Percentiles rank a stretch among this genome's conserved stretches.
Conservation (phyloP, 2,329 filamentous ascomycete species). For the Xylaria digitata region DNA sequence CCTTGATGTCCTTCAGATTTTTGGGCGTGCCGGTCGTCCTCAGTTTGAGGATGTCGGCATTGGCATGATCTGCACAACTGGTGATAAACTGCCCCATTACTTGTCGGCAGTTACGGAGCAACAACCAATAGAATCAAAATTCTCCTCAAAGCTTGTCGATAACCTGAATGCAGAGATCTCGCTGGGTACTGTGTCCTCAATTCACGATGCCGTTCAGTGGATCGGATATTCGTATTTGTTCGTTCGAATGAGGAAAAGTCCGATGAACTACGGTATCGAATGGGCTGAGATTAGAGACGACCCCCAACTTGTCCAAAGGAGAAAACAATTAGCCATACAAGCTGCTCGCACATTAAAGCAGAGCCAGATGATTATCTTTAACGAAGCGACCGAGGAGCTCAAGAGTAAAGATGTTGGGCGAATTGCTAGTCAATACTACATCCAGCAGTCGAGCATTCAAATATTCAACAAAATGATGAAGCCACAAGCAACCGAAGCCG, state of each 20-base stretch:
- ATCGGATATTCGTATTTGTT: slow-evolving; percentile 98
- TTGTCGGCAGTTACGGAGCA: slow-evolving; percentile 93
- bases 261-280: slow-evolving; percentile 92
- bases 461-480: slow-evolving; percentile 98
- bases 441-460: slow-evolving; percentile 91
- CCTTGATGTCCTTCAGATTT: slow-evolving; percentile 96
- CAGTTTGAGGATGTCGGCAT: slow-evolving; percentile 98
- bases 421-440: slow-evolving; percentile 97
- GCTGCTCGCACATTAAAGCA: slow-evolving; percentile 88
- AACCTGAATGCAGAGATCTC: slow-evolving; percentile 97
- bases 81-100: slow-evolving; percentile 94
- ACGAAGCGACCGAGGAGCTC: slow-evolving; percentile 91
- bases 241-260: slow-evolving; percentile 94
- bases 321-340: slow-evolving; percentile 86
- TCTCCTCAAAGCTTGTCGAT: slow-evolving; percentile 92
- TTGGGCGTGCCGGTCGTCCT: slow-evolving; percentile 95
- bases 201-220: slow-evolving; percentile 94
- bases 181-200: slow-evolving; percentile 92
- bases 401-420: slow-evolving; percentile 94
- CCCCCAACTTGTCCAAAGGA: slow-evolving; percentile 84
- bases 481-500: slow-evolving; percentile 85
- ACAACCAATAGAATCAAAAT: slow-evolving; percentile 96
- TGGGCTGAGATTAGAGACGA: slow-evolving; percentile 92
- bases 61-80: slow-evolving; percentile 96
- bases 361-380: slow-evolving; percentile 99